Percentiles rank a stretch among this genome's conserved stretches.
phyloP scores from a whole-genome alignment of 2,329 filamentous ascomycete genomes.

The Aureobasidium uvarum region DNA sequence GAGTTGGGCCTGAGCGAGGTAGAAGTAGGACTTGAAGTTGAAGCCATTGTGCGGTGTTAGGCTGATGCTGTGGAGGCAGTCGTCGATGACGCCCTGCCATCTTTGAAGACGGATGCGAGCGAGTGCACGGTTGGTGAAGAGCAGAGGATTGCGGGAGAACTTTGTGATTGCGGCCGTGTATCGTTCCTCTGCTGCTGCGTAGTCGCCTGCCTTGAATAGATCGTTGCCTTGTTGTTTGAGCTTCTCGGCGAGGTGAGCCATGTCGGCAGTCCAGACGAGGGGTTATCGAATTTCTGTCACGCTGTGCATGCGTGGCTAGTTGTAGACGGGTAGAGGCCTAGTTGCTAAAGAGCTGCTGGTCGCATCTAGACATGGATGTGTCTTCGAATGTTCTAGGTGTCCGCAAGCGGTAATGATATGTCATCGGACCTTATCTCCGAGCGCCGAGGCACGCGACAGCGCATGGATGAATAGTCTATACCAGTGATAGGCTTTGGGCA shows the following conservation, averaged over 20 bases:
- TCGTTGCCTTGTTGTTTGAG: slow-evolving; percentile 59
- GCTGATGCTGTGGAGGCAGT: slow-evolving; percentile 72
- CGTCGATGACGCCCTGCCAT: slow-evolving; percentile 72
- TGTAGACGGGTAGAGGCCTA: background rate
- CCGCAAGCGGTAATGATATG: slow-evolving; percentile 12
- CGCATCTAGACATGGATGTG: background rate
- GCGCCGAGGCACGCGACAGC: background rate
- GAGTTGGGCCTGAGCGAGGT: slow-evolving; percentile 79
- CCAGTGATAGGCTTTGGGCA: background rate
- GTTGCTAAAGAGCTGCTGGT: background rate
- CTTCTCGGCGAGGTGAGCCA: slow-evolving; percentile 45
- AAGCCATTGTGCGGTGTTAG: slow-evolving; percentile 59
- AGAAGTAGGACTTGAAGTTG: slow-evolving; percentile 71
- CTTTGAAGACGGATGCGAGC: slow-evolving; percentile 70
- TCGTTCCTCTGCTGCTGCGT: slow-evolving; percentile 61
- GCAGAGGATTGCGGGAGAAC: slow-evolving; percentile 70
- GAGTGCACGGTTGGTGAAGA: slow-evolving; percentile 90
- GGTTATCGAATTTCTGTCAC: background rate
- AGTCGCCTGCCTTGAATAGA: slow-evolving; percentile 65
- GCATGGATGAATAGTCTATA: background rate
- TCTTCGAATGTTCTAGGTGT: slow-evolving; percentile 3
- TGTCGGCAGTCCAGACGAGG: slow-evolving; percentile 13
- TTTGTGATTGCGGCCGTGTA: slow-evolving; percentile 79
- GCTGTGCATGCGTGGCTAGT: background rate
- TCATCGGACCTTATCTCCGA: slow-evolving; percentile 12